Conservation (phyloP, 179 eudicot species). For the Silene noctiflora region DNA sequence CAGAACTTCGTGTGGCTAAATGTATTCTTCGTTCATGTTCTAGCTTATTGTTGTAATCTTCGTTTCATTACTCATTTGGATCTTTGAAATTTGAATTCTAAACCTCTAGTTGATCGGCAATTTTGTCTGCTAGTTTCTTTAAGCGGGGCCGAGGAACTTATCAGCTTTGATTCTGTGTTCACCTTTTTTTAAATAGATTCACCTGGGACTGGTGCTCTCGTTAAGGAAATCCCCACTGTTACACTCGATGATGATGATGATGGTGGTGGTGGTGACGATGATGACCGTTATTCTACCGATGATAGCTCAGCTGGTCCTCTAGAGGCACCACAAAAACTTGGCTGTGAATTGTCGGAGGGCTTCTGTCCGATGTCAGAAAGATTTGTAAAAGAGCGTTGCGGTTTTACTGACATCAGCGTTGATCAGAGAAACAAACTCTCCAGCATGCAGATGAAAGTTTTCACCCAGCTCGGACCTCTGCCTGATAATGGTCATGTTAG, state of each 20-base stretch:
- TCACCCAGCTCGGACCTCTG: conserved; percentile 28
- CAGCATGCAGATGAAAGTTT: conserved; percentile 23
- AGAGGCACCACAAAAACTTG: conserved; percentile 25
- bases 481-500: no score
- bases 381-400: conserved; percentile 19
- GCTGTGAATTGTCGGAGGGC: conserved; percentile 20
- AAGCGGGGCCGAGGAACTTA: neutral
- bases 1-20: neutral
- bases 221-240: conserved; percentile 22
- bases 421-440: conserved; percentile 17
- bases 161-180: conserved; percentile 6
- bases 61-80: neutral
- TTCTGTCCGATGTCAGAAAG: conserved; percentile 22
- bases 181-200: conserved; percentile 28
- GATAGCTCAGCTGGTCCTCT: conserved; percentile 24
- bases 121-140: neutral
- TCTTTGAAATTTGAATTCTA: conserved; percentile 2
- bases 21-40: neutral
- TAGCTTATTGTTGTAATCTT: neutral
- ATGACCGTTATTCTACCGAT: conserved; percentile 21
- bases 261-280: conserved; percentile 11
- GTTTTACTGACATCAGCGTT: conserved; percentile 20
- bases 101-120: neutral
- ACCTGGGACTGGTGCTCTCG: conserved; percentile 24
- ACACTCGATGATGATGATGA: conserved; percentile 23